These are phyloP conservation scores for Vararia minispora DNA, from an alignment of 768 basidiomycete genomes.

Conservation along the genomic window DNA sequence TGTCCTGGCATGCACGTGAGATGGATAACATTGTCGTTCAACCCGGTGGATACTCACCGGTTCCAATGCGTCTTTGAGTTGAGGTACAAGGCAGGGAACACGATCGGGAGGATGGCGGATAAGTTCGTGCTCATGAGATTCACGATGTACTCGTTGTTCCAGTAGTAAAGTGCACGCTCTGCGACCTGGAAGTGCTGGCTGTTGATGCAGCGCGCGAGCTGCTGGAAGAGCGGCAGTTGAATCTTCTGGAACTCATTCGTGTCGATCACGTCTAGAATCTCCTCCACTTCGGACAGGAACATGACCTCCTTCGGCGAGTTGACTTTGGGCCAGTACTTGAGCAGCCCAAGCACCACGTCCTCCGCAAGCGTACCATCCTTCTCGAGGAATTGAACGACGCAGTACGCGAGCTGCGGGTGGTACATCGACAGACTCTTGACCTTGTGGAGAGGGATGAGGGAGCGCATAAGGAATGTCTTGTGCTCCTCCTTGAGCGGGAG, in stretches of 20 bases:
- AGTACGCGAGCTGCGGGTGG: constrained; percentile 98
- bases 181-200: constrained; percentile 99
- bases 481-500: constrained; percentile 97
- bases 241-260: constrained; percentile 95
- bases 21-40: constrained; percentile 7
- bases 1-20: constrained; percentile 61
- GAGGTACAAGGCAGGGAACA: constrained; percentile 91
- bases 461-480: constrained; percentile 93
- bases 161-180: constrained; percentile 91
- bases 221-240: constrained; percentile 83
- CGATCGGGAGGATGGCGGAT: constrained; percentile 78
- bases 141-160: constrained; percentile 99
- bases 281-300: constrained; percentile 99
- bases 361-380: constrained; percentile 89
- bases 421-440: constrained; percentile 96
- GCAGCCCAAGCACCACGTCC: constrained; percentile 92
- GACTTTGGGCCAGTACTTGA: constrained; percentile 98
- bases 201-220: constrained; percentile 94
- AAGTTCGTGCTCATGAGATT: constrained; percentile 99
- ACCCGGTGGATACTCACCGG: constrained; percentile 47
- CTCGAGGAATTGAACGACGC: constrained; percentile 97
- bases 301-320: constrained; percentile 99
- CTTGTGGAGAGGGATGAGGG: constrained; percentile 93
- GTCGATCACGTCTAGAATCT: constrained; percentile 96
- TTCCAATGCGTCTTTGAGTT: constrained; percentile 99